Evolutionary conservation across 2,329 filamentous ascomycete genomes (phyloP).

Genomic region (Claviceps maximensis): DNA sequence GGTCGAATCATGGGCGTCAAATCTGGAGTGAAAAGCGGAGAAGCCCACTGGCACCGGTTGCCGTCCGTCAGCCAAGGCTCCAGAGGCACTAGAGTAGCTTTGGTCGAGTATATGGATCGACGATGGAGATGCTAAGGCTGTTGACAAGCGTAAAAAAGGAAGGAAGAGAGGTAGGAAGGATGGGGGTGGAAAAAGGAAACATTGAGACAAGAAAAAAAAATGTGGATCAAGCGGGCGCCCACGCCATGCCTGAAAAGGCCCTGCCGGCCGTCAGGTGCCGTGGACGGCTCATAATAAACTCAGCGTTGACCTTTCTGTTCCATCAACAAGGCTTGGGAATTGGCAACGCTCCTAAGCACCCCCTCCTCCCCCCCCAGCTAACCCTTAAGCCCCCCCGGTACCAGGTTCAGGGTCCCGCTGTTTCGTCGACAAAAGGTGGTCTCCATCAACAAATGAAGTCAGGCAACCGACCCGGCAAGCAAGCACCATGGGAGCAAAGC

Average conservation of each 20-base stretch:
- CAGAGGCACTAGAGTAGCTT: background rate
- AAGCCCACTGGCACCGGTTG: background rate
- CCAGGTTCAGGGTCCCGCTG: background rate
- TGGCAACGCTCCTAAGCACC: background rate
- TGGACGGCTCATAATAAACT: background rate
- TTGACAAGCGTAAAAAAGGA: background rate
- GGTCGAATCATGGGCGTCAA: background rate
- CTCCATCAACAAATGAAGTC: background rate
- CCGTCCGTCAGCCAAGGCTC: slow-evolving; percentile 1
- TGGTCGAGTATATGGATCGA: background rate
- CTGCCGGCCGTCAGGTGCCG: background rate
- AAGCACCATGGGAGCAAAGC: background rate
- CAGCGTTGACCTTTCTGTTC: no score
- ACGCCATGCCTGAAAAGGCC: background rate
- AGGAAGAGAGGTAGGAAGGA: background rate
- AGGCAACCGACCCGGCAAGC: background rate
- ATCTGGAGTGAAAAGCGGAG: background rate
- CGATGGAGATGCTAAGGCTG: background rate
- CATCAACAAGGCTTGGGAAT: background rate
- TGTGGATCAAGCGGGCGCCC: background rate
- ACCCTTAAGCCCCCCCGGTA: background rate
- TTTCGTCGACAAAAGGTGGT: no score
- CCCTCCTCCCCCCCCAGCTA: background rate
- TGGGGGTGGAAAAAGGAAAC: no score
- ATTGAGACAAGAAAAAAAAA: background rate